phyloP scores from a whole-genome alignment of 768 basidiomycete species.

The Ramaria sp. region DNA sequence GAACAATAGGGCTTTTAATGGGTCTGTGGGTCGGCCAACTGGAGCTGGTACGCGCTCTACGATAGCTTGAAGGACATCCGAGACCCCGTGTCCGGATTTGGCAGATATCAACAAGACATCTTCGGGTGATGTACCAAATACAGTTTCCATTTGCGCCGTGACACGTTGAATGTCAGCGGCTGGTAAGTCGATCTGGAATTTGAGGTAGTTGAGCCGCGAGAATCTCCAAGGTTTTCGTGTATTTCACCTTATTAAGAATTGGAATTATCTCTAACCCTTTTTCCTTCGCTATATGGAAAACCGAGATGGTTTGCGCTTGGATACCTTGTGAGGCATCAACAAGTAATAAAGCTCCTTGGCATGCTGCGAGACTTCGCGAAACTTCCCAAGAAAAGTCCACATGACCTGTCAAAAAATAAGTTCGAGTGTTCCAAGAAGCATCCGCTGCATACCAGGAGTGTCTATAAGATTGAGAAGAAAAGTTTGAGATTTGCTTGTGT shows the following conservation, averaged over 20 bases:
- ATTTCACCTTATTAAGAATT: constrained; percentile 76
- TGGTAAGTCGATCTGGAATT: constrained; percentile 75
- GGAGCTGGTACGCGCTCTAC: constrained; percentile 82
- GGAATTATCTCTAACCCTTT: constrained; percentile 76
- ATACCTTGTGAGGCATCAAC: constrained; percentile 98
- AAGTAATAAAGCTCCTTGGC: constrained; percentile 75
- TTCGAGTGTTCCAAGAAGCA: neutral
- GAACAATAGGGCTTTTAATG: constrained; percentile 80
- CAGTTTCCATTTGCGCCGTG: constrained; percentile 67
- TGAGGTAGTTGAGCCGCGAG: neutral
- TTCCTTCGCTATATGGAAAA: constrained; percentile 82
- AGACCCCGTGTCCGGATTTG: constrained; percentile 83
- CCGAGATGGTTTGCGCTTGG: constrained; percentile 94
- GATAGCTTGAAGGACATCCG: constrained; percentile 67
- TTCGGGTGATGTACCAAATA: constrained; percentile 66
- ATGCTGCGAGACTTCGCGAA: constrained; percentile 82
- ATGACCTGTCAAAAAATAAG: constrained; percentile 52
- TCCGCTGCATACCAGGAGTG: constrained; percentile 51
- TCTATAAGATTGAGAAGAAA: constrained; percentile 92
- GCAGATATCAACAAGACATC: constrained; percentile 80
- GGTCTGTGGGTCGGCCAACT: constrained; percentile 33
- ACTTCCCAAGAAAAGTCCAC: constrained; percentile 99
- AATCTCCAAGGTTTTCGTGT: neutral
- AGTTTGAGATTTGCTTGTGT: constrained; percentile 37
- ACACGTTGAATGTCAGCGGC: constrained; percentile 78